phyloP scores from a whole-genome alignment of 805 yeast species.

The Wickerhamomyces mucosus region DNA sequence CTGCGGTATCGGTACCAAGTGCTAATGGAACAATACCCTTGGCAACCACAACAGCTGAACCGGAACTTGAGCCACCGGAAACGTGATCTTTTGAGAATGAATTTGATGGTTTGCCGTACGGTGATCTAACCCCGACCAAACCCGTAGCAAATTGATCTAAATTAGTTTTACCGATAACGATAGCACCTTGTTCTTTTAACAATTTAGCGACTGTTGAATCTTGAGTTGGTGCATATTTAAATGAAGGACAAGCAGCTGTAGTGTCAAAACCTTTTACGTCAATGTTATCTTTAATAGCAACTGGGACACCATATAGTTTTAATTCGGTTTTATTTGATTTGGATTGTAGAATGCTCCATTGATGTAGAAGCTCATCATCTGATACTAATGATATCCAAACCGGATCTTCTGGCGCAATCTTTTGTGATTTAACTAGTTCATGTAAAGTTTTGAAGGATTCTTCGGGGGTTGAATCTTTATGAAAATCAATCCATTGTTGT shows the following conservation, averaged over 20 bases:
- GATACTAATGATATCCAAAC: slow-evolving; percentile 88
- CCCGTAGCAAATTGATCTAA: slow-evolving; percentile 98
- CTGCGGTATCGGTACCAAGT: slow-evolving; percentile 96
- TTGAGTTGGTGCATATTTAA: slow-evolving; percentile 50
- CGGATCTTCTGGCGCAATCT: slow-evolving; percentile 47
- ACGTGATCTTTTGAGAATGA: slow-evolving; percentile 72
- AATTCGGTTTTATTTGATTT: slow-evolving; percentile 41
- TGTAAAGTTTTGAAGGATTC: slow-evolving; percentile 45
- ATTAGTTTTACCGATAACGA: slow-evolving; percentile 88
- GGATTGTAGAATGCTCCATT: slow-evolving; percentile 69
- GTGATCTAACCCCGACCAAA: slow-evolving; percentile 88
- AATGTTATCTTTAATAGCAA: slow-evolving; percentile 91
- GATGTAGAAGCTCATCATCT: slow-evolving; percentile 53
- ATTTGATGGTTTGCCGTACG: slow-evolving; percentile 83
- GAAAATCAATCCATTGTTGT: slow-evolving; percentile 68
- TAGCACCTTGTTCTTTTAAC: slow-evolving; percentile 86
- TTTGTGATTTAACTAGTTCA: slow-evolving; percentile 37
- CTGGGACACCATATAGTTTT: slow-evolving; percentile 88
- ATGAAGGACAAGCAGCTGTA: slow-evolving; percentile 94
- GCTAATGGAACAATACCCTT: slow-evolving; percentile 85
- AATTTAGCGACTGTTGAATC: slow-evolving; percentile 71
- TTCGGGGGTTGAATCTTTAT: slow-evolving; percentile 48
- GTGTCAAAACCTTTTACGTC: slow-evolving; percentile 77
- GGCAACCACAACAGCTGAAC: slow-evolving; percentile 88
- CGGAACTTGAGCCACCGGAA: slow-evolving; percentile 93